Evolutionary conservation across 345 rosid genomes (phyloP).

Genomic region (Bretschneidera sinensis): DNA sequence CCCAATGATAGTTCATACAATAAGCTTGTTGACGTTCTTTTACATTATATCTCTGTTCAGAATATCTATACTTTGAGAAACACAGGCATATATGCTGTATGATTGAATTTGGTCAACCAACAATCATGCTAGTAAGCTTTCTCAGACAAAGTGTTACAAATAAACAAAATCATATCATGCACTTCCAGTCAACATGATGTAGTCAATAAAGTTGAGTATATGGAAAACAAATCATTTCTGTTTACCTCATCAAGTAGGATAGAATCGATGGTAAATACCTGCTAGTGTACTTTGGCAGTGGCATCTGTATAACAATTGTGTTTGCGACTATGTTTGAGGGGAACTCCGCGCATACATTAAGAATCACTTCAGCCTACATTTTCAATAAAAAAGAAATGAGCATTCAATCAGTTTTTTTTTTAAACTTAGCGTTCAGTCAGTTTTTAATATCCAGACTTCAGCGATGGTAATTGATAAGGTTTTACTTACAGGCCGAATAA

Average conservation of each 20-base stretch:
- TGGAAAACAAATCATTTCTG: not conserved
- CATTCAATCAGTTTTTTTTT: not conserved
- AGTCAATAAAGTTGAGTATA: not conserved
- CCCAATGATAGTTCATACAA: too few species aligned
- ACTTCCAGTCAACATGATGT: not conserved
- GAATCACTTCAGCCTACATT: slow-evolving; percentile 85
- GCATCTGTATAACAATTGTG: slow-evolving; percentile 80
- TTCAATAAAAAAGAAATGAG: slow-evolving; percentile 17
- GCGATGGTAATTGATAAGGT: too few species aligned
- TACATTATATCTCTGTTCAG: too few species aligned
- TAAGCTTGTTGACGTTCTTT: too few species aligned
- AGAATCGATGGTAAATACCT: slow-evolving; percentile 36
- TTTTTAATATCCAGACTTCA: not conserved
- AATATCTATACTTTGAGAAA: too few species aligned
- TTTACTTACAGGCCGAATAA: too few species aligned
- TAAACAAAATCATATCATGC: too few species aligned
- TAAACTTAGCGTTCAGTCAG: not conserved
- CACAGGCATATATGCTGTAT: too few species aligned
- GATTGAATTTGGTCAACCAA: too few species aligned
- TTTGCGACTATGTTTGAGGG: slow-evolving; percentile 78
- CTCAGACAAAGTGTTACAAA: too few species aligned
- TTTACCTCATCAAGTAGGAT: not conserved
- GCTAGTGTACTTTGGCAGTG: slow-evolving; percentile 82
- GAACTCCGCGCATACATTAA: slow-evolving; percentile 81
- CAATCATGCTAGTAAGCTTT: too few species aligned